These are phyloP conservation scores for Dothistroma pini DNA, from an alignment of 2,329 filamentous ascomycete genomes.

Conservation along the genomic window DNA sequence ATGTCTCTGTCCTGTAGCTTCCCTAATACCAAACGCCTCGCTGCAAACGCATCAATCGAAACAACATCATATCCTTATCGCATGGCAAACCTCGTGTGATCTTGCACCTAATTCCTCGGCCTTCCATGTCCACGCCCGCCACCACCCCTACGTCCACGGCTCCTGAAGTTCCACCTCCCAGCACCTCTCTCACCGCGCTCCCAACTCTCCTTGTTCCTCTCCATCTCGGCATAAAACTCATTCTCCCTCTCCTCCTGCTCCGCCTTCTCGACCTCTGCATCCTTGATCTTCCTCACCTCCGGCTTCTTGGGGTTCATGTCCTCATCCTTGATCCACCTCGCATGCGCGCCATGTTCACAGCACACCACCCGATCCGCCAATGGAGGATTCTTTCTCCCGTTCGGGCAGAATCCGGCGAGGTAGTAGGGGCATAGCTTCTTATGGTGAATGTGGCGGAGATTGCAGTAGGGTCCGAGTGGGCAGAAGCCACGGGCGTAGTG, in stretches of 20 bases:
- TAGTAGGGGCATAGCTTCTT: conserved; percentile 75
- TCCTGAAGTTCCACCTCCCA: conserved; percentile 40
- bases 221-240: conserved; percentile 52
- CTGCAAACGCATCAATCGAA: conserved; percentile 8
- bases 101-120: background rate
- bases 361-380: conserved; percentile 39
- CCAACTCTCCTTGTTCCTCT: conserved; percentile 40
- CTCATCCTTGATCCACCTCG: conserved; percentile 67
- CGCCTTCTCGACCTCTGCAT: conserved; percentile 63
- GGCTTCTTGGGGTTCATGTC: conserved; percentile 56
- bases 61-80: background rate
- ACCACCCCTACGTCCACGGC: conserved; percentile 43
- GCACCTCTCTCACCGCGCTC: conserved; percentile 46
- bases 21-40: conserved; percentile 9
- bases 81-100: background rate
- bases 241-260: conserved; percentile 57
- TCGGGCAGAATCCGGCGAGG: conserved; percentile 90
- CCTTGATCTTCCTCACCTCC: conserved; percentile 64
- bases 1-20: background rate
- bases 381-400: conserved; percentile 51
- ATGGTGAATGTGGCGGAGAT: conserved; percentile 82
- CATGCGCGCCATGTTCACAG: conserved; percentile 79
- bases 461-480: conserved; percentile 79
- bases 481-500: conserved; percentile 91
- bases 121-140: conserved; percentile 31